A percentile compares a stretch with the other conserved stretches of the same genome.
Evolutionary conservation across 2,329 filamentous ascomycete species (phyloP).

Genomic region (Sporothrix variecibatus): DNA sequence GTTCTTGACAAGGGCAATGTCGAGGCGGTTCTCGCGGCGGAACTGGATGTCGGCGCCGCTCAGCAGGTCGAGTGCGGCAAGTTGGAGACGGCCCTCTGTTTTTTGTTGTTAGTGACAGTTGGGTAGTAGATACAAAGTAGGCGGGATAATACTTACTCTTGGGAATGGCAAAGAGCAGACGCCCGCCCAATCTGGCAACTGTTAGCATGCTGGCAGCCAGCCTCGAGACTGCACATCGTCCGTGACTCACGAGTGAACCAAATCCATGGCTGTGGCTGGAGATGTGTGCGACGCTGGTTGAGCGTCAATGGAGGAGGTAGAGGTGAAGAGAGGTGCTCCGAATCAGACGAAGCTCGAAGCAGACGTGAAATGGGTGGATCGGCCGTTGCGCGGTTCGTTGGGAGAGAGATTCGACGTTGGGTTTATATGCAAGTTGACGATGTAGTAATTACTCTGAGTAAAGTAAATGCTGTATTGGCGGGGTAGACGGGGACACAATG

Average conservation of each 20-base stretch:
- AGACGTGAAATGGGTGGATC: neutral
- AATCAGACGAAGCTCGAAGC: neutral
- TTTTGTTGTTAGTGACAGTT: too few species aligned
- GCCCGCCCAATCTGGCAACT: constrained; percentile 74
- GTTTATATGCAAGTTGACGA: constrained; percentile 10
- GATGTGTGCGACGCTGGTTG: neutral
- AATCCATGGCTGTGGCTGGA: constrained; percentile 47
- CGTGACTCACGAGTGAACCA: constrained; percentile 54
- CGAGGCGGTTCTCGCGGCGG: constrained; percentile 88
- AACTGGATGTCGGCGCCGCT: constrained; percentile 96
- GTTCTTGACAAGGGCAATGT: constrained; percentile 98
- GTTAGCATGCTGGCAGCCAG: constrained; percentile 38
- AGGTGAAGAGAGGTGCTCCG: neutral
- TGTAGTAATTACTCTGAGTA: neutral
- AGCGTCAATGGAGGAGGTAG: constrained; percentile 11
- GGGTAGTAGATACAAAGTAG: too few species aligned
- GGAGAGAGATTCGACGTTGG: constrained; percentile 19
- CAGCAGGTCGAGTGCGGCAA: constrained; percentile 84
- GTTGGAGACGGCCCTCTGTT: constrained; percentile 87
- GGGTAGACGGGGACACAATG: constrained; percentile 17
- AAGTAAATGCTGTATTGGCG: constrained; percentile 9
- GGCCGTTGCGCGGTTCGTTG: neutral
- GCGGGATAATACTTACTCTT: constrained; percentile 70
- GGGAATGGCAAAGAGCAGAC: constrained; percentile 93
- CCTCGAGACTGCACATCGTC: neutral